A percentile compares a stretch with the other conserved stretches of the same genome.
Conservation (phyloP, 768 basidiomycete genomes). For the Auriscalpium vulgare region DNA sequence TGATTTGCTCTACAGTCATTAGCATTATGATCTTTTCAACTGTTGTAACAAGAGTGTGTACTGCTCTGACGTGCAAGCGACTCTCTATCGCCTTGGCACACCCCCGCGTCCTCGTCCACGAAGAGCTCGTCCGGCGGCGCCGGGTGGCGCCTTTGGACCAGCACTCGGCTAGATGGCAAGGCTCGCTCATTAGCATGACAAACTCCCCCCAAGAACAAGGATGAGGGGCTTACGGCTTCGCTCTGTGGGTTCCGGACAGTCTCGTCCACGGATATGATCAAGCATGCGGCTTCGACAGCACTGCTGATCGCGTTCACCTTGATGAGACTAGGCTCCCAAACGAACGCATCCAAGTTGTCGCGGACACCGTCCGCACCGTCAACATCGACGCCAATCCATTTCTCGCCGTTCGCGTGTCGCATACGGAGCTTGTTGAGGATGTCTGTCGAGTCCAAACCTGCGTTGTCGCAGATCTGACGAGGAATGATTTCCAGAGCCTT, state of each 20-base stretch:
- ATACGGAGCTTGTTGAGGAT: slow-evolving; percentile 95
- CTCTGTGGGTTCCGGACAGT: slow-evolving; percentile 94
- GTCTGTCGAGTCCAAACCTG: slow-evolving; percentile 95
- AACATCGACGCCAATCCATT: slow-evolving; percentile 93
- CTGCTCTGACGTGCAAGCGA: slow-evolving; percentile 14
- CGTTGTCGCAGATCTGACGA: slow-evolving; percentile 97
- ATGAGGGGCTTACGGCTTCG: slow-evolving; percentile 67
- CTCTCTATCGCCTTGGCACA: slow-evolving; percentile 62
- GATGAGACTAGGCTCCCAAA: slow-evolving; percentile 96
- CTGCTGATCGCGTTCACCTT: slow-evolving; percentile 94
- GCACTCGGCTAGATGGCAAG: slow-evolving; percentile 47
- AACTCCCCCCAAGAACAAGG: background rate
- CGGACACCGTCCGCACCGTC: slow-evolving; percentile 83
- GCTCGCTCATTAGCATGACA: no score
- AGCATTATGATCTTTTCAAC: background rate
- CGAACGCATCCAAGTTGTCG: slow-evolving; percentile 95
- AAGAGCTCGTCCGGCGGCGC: slow-evolving; percentile 78
- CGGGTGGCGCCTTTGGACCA: slow-evolving; percentile 89
- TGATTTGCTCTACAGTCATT: background rate
- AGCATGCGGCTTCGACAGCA: slow-evolving; percentile 91
- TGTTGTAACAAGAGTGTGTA: background rate
- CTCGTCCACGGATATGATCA: slow-evolving; percentile 95
- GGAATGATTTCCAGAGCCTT: slow-evolving; percentile 97
- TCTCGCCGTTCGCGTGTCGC: slow-evolving; percentile 84
- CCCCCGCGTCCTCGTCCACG: slow-evolving; percentile 79